Evolutionary conservation across 2,329 filamentous ascomycete species (phyloP), one percentile per base, ranked within the genome.

Genomic region (Thielaviopsis punctulata): DNA sequence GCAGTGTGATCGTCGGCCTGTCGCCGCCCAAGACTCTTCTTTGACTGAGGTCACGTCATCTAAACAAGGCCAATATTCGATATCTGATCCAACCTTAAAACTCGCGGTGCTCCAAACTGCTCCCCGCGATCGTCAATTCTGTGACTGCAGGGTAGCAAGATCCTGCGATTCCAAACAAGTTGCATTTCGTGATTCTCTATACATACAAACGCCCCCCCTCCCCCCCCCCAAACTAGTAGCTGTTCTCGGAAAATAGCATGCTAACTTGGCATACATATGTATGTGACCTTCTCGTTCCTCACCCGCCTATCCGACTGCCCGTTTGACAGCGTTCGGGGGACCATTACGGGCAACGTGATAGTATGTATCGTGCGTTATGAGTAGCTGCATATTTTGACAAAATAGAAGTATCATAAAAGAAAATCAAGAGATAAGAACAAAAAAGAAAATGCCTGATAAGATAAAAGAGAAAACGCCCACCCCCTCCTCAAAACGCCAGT

Each of bases 401-500:
- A 39, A 41, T 12, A 41, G 36, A 19, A 18, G n/a, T 41, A 19
- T 18, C 30, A 46, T n/a, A 7, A 49, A n/a, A 7, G 19, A 13
- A 46, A 33, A 19, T 44, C 39, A 19, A 10, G 15, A 36, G 12
- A 27, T 9, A 2, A 13, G 27, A 51, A 45, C 44, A 25, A 18
- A 49, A 49, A 10, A 22, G 19, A 46, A 33, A 33, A 18, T 18
- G 9, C 9, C 15, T 18, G n/a, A 33, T 4, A 4, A 36, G 10
- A 19, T n/a, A 23, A 48, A 13, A 30, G 18, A 41, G n/a, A 33
- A 10, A 33, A 48, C 45, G 45, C 45, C 45, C 30, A 30, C 30
- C 30, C 45, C 45, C 21, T 48, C 45, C n/a, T 19, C n/a, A 41
- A 48, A 48, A 48, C 45, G 45, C 45, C 45, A 30, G 24, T 27